A percentile compares a stretch with the other conserved stretches of the same genome.
These are phyloP conservation scores for Sanguinoderma infundibulare DNA, from an alignment of 1,284 basidiomycete species.

Conservation along the genomic window DNA sequence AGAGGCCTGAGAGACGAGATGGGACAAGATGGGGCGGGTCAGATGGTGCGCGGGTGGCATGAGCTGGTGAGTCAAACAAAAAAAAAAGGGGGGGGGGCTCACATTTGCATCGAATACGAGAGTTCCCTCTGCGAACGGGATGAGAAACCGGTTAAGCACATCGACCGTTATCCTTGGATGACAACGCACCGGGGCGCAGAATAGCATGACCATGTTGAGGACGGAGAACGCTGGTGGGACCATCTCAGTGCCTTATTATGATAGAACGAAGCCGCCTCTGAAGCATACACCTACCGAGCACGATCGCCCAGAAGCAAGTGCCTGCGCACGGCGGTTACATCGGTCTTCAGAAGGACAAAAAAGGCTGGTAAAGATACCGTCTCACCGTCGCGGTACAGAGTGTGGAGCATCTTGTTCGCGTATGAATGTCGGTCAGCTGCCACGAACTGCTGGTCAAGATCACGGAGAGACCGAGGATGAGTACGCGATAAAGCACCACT, in stretches of 20 bases:
- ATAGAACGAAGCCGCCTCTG: too few species aligned
- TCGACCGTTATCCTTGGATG: neutral
- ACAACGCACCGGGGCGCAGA: neutral
- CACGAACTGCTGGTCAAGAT: neutral
- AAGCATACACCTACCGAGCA: neutral
- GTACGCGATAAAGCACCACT: neutral
- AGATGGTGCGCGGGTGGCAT: neutral
- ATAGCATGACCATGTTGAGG: neutral
- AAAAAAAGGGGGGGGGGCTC: too few species aligned
- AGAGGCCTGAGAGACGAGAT: neutral
- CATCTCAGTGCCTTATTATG: neutral
- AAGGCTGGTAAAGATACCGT: neutral
- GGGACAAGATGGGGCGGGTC: too few species aligned
- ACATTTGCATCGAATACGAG: neutral
- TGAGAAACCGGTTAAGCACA: neutral
- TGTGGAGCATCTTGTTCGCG: neutral
- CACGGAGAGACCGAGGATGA: too few species aligned
- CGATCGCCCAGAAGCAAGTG: neutral
- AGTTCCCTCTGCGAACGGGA: neutral
- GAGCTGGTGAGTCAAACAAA: too few species aligned
- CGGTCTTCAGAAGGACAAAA: too few species aligned
- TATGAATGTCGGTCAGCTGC: neutral
- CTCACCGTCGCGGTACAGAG: slow-evolving; percentile 1
- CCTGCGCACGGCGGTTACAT: neutral
- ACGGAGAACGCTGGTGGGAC: neutral